Evolutionary conservation across 1,284 basidiomycete genomes (phyloP).

Genomic region (Ceratobasidium sp.): DNA sequence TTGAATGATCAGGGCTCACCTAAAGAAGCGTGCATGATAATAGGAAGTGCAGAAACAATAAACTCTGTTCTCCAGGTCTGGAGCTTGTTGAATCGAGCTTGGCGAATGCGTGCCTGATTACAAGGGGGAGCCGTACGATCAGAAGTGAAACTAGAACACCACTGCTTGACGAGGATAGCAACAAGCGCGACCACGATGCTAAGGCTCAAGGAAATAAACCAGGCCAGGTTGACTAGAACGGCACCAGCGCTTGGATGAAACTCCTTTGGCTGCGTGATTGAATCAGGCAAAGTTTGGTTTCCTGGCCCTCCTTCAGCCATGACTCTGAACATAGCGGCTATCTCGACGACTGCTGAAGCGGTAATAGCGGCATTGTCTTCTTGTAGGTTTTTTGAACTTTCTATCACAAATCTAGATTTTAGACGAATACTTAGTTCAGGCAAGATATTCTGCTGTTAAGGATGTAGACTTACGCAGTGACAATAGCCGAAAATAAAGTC

Average conservation of each 20-base stretch:
- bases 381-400: conserved; percentile 11
- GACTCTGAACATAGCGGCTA: neutral
- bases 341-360: neutral
- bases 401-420: conserved; percentile 31
- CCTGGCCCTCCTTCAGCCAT: neutral
- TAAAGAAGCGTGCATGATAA: conserved; percentile 18
- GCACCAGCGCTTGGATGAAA: conserved; percentile 2
- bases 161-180: conserved; percentile 31
- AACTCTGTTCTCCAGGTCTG: conserved; percentile 1
- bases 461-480: no score
- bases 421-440: no score
- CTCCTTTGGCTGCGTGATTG: neutral
- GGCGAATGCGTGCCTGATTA: conserved; percentile 19
- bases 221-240: neutral
- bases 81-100: conserved; percentile 17
- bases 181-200: conserved; percentile 17
- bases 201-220: conserved; percentile 33
- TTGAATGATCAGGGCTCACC: neutral
- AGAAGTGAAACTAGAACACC: conserved; percentile 2
- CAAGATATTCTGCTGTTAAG: no score
- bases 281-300: neutral
- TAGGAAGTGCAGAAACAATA: conserved; percentile 2
- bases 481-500: no score
- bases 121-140: conserved; percentile 4
- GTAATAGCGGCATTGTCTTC: conserved; percentile 1